phyloP scores from a whole-genome alignment of 768 basidiomycete genomes.

The Pleurotus cornucopiae region DNA sequence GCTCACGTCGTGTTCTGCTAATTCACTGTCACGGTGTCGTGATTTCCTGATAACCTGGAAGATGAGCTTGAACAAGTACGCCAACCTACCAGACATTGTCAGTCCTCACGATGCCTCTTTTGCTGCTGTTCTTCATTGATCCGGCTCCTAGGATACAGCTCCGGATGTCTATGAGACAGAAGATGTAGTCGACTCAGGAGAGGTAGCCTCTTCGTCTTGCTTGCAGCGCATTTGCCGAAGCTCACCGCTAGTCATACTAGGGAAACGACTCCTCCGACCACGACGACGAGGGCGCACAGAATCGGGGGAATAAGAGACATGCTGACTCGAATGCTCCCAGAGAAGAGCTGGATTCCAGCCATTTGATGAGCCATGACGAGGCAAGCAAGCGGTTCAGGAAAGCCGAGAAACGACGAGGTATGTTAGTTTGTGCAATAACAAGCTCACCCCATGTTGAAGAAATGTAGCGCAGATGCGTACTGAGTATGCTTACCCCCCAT shows the following conservation, averaged over 20 bases:
- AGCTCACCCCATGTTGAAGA: background rate
- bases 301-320: slow-evolving; percentile 33
- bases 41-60: background rate
- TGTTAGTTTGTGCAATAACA: slow-evolving; percentile 12
- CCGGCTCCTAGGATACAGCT: slow-evolving; percentile 67
- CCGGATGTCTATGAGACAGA: slow-evolving; percentile 92
- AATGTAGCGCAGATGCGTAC: slow-evolving; percentile 45
- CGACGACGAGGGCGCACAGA: slow-evolving; percentile 48
- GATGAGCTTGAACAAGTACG: slow-evolving; percentile 78
- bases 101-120: slow-evolving; percentile 22
- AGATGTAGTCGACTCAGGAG: slow-evolving; percentile 58
- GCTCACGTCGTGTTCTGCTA: background rate
- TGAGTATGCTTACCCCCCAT: slow-evolving; percentile 68
- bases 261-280: slow-evolving; percentile 57
- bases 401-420: slow-evolving; percentile 63
- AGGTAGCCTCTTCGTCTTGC: slow-evolving; percentile 41
- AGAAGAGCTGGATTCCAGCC: slow-evolving; percentile 70
- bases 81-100: slow-evolving; percentile 90
- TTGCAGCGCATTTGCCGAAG: background rate
- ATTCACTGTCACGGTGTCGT: background rate
- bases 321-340: slow-evolving; percentile 28
- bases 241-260: slow-evolving; percentile 25
- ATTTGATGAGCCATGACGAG: slow-evolving; percentile 59
- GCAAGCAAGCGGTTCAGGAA: slow-evolving; percentile 68
- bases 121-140: slow-evolving; percentile 7